Evolutionary conservation across 1,139 yeast species (phyloP).

Genomic region (Candida freyschussii): DNA sequence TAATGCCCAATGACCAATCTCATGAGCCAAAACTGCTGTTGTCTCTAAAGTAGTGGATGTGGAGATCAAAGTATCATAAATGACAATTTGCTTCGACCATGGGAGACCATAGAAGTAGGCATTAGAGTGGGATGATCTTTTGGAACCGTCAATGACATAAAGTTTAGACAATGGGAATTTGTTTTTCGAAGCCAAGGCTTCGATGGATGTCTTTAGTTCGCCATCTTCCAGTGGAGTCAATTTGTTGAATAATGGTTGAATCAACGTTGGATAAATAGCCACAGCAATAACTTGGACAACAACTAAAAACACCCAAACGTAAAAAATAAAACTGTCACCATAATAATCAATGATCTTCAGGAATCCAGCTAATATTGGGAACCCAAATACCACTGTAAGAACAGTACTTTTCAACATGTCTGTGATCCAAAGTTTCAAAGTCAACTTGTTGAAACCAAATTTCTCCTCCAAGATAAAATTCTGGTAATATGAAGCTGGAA

Average conservation of each 20-base stretch:
- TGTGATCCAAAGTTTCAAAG: conserved; percentile 61
- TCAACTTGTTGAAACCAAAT: conserved; percentile 88
- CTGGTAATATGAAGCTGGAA: conserved; percentile 71
- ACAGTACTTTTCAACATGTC: conserved; percentile 62
- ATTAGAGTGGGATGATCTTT: conserved; percentile 91
- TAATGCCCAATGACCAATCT: conserved; percentile 95
- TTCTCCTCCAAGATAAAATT: conserved; percentile 88
- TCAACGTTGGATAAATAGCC: conserved; percentile 73
- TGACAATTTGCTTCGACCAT: conserved; percentile 92
- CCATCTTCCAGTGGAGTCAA: conserved; percentile 89
- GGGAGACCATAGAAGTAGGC: conserved; percentile 96
- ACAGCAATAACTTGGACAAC: conserved; percentile 67
- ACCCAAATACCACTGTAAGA: conserved; percentile 55
- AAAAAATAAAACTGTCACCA: conserved; percentile 76
- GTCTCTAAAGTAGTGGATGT: conserved; percentile 75
- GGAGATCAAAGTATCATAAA: conserved; percentile 84
- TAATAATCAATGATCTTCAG: conserved; percentile 75
- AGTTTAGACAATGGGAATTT: conserved; percentile 82
- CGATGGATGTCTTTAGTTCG: conserved; percentile 76
- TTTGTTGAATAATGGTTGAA: conserved; percentile 89
- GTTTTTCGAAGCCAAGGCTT: conserved; percentile 67
- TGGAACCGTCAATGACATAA: conserved; percentile 90
- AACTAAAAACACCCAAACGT: conserved; percentile 68
- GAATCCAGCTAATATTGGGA: conserved; percentile 69
- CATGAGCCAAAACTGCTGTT: conserved; percentile 94